Percentiles rank a stretch among this genome's conserved stretches.
Conservation (phyloP, 257 asterid species). For the Anisodus tanguticus region DNA sequence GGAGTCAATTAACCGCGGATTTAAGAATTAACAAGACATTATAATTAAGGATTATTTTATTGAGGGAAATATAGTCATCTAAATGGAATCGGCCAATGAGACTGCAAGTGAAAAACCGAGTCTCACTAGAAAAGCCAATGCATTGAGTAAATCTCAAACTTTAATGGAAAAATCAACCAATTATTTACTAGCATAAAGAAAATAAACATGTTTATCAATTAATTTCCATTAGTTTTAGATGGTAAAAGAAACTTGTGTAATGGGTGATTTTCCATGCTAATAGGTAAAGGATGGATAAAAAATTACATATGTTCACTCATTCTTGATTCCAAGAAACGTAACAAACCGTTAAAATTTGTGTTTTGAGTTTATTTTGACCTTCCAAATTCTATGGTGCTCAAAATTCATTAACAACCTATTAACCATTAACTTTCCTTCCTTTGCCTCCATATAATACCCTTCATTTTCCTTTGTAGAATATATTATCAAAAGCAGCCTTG, state of each 20-base stretch:
- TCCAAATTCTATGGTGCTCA: constrained; percentile 41
- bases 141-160: constrained; percentile 10
- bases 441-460: constrained; percentile 44
- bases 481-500: constrained; percentile 59
- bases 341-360: constrained; percentile 23
- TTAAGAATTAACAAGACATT: too few relatives aligned
- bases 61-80: background rate
- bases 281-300: background rate
- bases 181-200: background rate
- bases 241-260: background rate
- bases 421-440: constrained; percentile 42
- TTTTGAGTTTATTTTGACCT: constrained; percentile 31
- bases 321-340: constrained; percentile 28
- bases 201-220: background rate
- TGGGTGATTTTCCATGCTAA: constrained; percentile 29
- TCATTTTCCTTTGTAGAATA: constrained; percentile 9
- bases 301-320: background rate
- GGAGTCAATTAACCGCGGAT: too few relatives aligned
- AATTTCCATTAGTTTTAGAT: background rate
- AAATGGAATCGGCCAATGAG: background rate
- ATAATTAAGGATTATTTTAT: background rate
- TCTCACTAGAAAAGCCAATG: background rate
- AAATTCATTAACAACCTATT: background rate
- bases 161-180: background rate
- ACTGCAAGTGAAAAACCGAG: background rate